Evolutionary conservation across 2,329 filamentous ascomycete species (phyloP).

Genomic region (Parastagonospora avenae): DNA sequence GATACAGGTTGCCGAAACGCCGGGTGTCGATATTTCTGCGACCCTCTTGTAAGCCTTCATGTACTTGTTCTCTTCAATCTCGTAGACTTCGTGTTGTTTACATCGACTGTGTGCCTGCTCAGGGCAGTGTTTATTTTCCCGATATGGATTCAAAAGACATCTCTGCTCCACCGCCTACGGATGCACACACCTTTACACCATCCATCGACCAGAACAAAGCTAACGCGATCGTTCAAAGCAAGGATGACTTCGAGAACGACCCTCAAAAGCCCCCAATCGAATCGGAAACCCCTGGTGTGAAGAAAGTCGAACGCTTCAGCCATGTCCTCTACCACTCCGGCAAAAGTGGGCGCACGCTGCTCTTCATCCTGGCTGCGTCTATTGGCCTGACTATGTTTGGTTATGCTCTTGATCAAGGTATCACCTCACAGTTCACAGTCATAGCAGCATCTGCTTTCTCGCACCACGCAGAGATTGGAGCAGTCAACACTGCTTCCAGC

Average conservation of each 20-base stretch:
- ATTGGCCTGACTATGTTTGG: conserved; percentile 36
- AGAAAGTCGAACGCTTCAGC: conserved; percentile 34
- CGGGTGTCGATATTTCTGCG: too few relatives aligned
- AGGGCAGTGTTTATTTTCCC: too few relatives aligned
- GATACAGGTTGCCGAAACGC: too few relatives aligned
- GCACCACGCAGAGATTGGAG: conserved; percentile 17
- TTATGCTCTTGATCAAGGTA: conserved; percentile 29
- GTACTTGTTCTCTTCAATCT: too few relatives aligned
- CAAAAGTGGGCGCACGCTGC: conserved; percentile 19
- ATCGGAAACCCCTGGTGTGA: conserved; percentile 13
- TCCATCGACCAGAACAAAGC: background rate
- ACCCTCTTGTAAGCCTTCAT: too few relatives aligned
- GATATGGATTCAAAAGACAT: background rate
- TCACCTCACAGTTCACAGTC: conserved; percentile 23
- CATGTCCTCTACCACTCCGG: conserved; percentile 30
- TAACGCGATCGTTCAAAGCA: conserved; percentile 1
- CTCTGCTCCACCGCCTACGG: too few relatives aligned
- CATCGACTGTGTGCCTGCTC: too few relatives aligned
- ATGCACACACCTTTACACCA: background rate
- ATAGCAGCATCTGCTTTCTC: conserved; percentile 25
- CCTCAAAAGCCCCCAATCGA: conserved; percentile 5
- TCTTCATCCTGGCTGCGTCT: conserved; percentile 24
- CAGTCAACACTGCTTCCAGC: conserved; percentile 16
- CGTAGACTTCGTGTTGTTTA: too few relatives aligned
- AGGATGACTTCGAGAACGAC: background rate